Conservation (phyloP, 208 protist genomes). For the Crithidia thermophila region DNA sequence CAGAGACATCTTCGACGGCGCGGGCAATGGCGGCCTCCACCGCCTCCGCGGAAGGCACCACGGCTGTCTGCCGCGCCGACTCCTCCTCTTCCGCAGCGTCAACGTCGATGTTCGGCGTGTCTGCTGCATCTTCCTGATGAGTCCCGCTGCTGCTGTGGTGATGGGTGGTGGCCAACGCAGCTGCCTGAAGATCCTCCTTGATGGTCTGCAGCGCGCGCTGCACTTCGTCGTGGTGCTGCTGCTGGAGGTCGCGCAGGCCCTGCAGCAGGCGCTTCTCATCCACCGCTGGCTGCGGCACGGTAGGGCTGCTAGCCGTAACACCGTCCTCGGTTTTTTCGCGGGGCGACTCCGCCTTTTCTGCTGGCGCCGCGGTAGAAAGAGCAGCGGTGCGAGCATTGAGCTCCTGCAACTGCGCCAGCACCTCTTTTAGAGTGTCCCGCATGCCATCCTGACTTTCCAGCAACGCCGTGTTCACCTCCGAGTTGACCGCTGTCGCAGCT, state of each 20-base stretch:
- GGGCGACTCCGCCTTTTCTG: background rate
- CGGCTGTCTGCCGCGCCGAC: too few species aligned
- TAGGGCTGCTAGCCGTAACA: too few species aligned
- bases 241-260: slow-evolving; percentile 10
- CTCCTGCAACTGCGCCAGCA: slow-evolving; percentile 18
- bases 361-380: background rate
- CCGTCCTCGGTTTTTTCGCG: too few species aligned
- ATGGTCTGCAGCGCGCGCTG: slow-evolving; percentile 1
- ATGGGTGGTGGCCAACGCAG: background rate
- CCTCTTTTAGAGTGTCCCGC: slow-evolving; percentile 1
- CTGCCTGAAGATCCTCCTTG: slow-evolving; percentile 3
- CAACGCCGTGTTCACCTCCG: background rate
- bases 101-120: too few species aligned
- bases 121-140: background rate
- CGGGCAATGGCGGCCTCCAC: background rate
- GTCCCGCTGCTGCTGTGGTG: background rate
- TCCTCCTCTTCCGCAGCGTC: too few species aligned
- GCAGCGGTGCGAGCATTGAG: slow-evolving; percentile 16
- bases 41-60: background rate
- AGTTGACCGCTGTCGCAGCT: background rate
- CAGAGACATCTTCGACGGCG: slow-evolving; percentile 3
- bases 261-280: slow-evolving; percentile 20
- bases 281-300: slow-evolving; percentile 1
- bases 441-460: slow-evolving; percentile 6
- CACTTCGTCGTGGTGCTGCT: slow-evolving; percentile 15